Evolutionary conservation across 805 yeast genomes (phyloP), one percentile per base, ranked within the genome.

Genomic region (Candida bentonensis): DNA sequence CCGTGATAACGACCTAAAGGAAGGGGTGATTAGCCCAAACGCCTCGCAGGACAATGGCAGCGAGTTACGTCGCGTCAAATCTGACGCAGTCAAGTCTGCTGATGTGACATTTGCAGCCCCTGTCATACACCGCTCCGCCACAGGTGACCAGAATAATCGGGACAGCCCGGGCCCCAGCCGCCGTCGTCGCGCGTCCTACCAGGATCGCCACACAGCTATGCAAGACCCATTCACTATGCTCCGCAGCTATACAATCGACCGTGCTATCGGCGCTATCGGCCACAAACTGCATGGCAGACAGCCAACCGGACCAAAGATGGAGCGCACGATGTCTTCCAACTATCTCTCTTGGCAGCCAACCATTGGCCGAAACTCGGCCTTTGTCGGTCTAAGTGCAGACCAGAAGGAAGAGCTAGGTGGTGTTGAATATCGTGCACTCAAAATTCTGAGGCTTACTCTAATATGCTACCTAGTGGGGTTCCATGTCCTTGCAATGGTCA

Each of bases 351-450:
- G 94, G 85, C 73, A 73, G 25, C 96, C 97, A 2, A 83, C 92
- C 0, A 73, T 92, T 27, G 97, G 96, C 9, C 73, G 96, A 60
- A 92, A 92, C 61, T 89, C 97, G 0, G 80, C 88, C 0, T 92
- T 92, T 67, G 82, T 86, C 2, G 82, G 82, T 15, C 61, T 92
- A 39, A 76, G 85, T 2, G 84, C 78, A 28, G 79, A 73, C 21
- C 97, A 92, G 60, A 87, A 85, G 55, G 94, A 83, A 47, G 99
- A 92, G 59, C 65, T 92, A 30, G 99, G 98, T 30, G 99, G 98
- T 42, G 96, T 92, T 15, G 99, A 92, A 57, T 92, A 92, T 59
- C 72, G 96, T 39, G 86, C 99, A 0, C 71, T 84, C 46, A 86
- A 86, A 56, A 64, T 87, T 7, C 64, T 92, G 46, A 76, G 82